Base-by-base conservation (phyloP, 2,329 filamentous ascomycete genomes). In the Lizonia empirigonia region DNA sequence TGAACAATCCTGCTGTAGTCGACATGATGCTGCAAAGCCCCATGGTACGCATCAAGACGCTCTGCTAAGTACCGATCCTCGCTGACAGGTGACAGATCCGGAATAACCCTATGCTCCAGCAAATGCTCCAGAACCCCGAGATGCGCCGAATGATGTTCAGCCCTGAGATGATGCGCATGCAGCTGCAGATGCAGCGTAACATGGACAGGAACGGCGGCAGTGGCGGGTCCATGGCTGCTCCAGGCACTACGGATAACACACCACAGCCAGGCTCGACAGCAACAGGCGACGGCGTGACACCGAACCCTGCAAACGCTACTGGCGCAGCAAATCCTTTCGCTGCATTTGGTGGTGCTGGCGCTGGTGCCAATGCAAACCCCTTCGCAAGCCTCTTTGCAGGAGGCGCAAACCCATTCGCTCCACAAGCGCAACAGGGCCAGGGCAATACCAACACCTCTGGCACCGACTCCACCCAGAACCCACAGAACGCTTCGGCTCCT, bases 101-200 rank as follows among this genome's bases (percentile, higher is more conserved):
- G 64, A 85, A 88, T 68, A 96, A 96, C 70, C 94, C 94, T 2
- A 87, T 91, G 81, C 89, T 90, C 18, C 85, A 91, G 62, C 85
- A 95, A 68, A 88, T 97, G 74, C 84, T 99, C 65, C 87, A 91
- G 54, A 94, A 92, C 19, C 92, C 92, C 0, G 84, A 91, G 58
- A 91, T 97, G 76, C 85, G 94, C 65, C 83, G 89, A 42, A 94
- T 97, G 89, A 87, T 99, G 82, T 93, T 91, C 56, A 91, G 95
- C 69, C 94, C 94, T 4, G 85, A 91, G 35, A 85, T 91, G 63
- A 84, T 99, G 59, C 82, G 91, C 50, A 86, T 89, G 71, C 90
- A 92, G 64, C 84, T 90, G 65, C 85, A 90, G 55, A 88, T 97
- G 85, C 88, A 92, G 69, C 82, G 89, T 53, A 74, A 76, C 50